Evolutionary conservation across 2,329 filamentous ascomycete species (phyloP).

Genomic region (Torrubiellomyces zombiae): DNA sequence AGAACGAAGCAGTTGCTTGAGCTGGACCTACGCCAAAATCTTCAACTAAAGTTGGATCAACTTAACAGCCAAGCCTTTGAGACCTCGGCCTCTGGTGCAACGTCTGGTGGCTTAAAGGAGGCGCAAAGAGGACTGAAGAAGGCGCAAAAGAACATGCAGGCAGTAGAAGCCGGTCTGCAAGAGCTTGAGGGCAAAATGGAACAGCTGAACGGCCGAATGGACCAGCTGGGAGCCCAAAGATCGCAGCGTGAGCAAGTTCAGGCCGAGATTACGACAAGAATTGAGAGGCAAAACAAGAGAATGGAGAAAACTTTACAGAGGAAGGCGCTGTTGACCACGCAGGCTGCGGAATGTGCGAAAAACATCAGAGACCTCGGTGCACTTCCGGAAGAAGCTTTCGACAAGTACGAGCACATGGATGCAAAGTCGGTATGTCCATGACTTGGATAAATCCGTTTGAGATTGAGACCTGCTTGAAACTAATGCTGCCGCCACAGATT

Average conservation of each 20-base stretch:
- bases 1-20: conserved; percentile 70
- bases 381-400: conserved; percentile 83
- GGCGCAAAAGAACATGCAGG: conserved; percentile 48
- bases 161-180: conserved; percentile 50
- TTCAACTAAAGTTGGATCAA: conserved; percentile 75
- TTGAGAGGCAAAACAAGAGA: conserved; percentile 72
- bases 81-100: conserved; percentile 38
- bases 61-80: conserved; percentile 64
- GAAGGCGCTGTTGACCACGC: conserved; percentile 61
- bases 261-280: conserved; percentile 58
- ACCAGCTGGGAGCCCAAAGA: conserved; percentile 37
- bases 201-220: conserved; percentile 29
- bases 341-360: conserved; percentile 65
- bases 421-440: conserved; percentile 62
- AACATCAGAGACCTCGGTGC: conserved; percentile 89
- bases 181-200: conserved; percentile 62
- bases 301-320: conserved; percentile 88
- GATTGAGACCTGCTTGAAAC: background rate
- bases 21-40: conserved; percentile 73
- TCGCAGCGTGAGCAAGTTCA: conserved; percentile 53
- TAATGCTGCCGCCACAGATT: conserved; percentile 23
- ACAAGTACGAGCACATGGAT: conserved; percentile 73
- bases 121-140: conserved; percentile 69
- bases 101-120: conserved; percentile 54
- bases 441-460: conserved; percentile 11